phyloP scores from a whole-genome alignment of 805 yeast species.

The Kluyveromyces nonfermentans region DNA sequence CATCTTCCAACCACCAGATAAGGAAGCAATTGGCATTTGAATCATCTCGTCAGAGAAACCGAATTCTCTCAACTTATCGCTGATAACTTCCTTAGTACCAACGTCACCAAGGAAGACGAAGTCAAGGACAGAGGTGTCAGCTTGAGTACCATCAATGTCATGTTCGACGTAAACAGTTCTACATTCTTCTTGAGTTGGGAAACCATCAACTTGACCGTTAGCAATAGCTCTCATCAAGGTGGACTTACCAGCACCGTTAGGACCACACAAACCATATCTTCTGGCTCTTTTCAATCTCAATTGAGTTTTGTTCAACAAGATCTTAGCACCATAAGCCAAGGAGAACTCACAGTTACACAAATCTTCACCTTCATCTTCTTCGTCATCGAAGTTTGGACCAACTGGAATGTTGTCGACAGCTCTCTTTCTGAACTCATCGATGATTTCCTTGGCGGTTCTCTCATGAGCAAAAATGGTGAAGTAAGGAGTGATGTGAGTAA shows the following conservation, averaged over 20 bases:
- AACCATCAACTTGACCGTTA: constrained; percentile 98
- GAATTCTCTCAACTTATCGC: constrained; percentile 75
- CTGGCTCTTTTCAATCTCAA: constrained; percentile 97
- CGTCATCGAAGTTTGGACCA: constrained; percentile 92
- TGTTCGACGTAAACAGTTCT: constrained; percentile 99
- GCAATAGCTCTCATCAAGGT: constrained; percentile 97
- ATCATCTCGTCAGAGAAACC: constrained; percentile 92
- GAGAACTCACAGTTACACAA: constrained; percentile 99
- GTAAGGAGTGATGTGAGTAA: constrained; percentile 80
- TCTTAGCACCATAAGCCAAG: constrained; percentile 99
- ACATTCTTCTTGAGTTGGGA: constrained; percentile 99
- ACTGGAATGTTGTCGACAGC: constrained; percentile 97
- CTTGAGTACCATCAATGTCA: constrained; percentile 97
- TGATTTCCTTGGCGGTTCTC: constrained; percentile 77
- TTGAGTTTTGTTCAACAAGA: constrained; percentile 98
- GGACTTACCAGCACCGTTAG: constrained; percentile 99
- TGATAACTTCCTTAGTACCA: constrained; percentile 65
- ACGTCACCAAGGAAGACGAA: constrained; percentile 74
- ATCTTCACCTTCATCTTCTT: constrained; percentile 98
- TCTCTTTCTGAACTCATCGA: constrained; percentile 91
- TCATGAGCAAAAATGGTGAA: constrained; percentile 94
- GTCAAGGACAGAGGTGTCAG: constrained; percentile 89
- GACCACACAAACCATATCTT: constrained; percentile 99
- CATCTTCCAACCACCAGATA: constrained; percentile 99
- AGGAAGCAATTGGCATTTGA: constrained; percentile 85